Conservation (phyloP, 768 basidiomycete species). For the Hygrocybe coccinea region DNA sequence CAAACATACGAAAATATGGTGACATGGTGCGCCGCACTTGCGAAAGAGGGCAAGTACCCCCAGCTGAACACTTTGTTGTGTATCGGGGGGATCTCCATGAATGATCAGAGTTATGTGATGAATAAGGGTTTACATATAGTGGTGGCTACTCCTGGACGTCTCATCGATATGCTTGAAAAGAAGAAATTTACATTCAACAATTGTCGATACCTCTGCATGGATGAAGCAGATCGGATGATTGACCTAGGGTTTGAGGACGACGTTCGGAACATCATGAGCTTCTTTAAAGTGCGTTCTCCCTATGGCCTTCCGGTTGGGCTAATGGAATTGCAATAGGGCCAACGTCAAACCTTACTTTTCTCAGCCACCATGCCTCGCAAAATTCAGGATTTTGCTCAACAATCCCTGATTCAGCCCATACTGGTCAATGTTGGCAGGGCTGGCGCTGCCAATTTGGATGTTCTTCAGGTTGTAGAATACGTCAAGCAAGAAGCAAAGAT, state of each 20-base stretch:
- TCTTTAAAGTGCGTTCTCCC: conserved; percentile 71
- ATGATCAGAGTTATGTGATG: conserved; percentile 90
- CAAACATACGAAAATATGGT: conserved; percentile 96
- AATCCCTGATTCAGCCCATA: conserved; percentile 90
- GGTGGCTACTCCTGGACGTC: conserved; percentile 91
- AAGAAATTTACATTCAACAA: conserved; percentile 85
- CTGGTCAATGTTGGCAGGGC: conserved; percentile 97
- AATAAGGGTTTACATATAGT: conserved; percentile 92
- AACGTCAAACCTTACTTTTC: conserved; percentile 94
- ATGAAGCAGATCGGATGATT: conserved; percentile 99
- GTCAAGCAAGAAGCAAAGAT: conserved; percentile 99
- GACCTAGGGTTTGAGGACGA: conserved; percentile 99
- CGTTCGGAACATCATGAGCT: conserved; percentile 98
- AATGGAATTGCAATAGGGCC: conserved; percentile 51
- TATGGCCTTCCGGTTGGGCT: background rate
- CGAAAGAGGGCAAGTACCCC: conserved; percentile 78
- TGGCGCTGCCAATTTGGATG: conserved; percentile 95
- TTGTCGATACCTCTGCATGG: conserved; percentile 97
- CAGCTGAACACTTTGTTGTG: conserved; percentile 84
- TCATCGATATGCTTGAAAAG: conserved; percentile 99
- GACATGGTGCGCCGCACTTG: conserved; percentile 77
- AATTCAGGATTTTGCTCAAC: conserved; percentile 97
- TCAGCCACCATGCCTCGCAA: conserved; percentile 99
- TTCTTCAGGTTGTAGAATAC: conserved; percentile 94
- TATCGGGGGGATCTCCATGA: conserved; percentile 98